A percentile compares a stretch with the other conserved stretches of the same genome.
Evolutionary conservation across 768 basidiomycete species (phyloP).

Genomic region (Leccinum broughii): DNA sequence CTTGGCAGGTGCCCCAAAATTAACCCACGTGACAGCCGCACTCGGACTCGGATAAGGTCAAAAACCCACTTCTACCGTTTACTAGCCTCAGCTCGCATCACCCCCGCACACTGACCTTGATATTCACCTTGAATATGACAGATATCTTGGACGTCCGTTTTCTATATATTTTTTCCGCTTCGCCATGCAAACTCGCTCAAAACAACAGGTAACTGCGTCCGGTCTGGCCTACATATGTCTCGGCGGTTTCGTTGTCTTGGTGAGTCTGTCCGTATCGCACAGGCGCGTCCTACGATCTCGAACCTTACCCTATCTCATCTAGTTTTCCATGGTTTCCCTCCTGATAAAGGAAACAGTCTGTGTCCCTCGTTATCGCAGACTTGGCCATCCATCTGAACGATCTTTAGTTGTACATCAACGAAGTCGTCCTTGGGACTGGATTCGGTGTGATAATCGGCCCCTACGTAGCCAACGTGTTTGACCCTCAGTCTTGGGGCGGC

Average conservation of each 20-base stretch:
- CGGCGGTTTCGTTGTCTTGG: constrained; percentile 55
- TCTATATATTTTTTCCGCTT: background rate
- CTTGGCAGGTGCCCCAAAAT: too few relatives aligned
- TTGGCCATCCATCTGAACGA: background rate
- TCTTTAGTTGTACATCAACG: constrained; percentile 78
- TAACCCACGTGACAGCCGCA: background rate
- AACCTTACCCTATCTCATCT: background rate
- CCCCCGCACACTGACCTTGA: background rate
- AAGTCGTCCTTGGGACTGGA: constrained; percentile 87
- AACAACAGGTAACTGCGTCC: constrained; percentile 48
- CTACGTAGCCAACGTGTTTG: constrained; percentile 65
- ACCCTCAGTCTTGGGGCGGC: constrained; percentile 80
- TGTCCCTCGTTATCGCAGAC: background rate
- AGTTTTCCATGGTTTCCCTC: constrained; percentile 86
- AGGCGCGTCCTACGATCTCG: background rate
- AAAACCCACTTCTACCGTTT: background rate
- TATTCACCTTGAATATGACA: constrained; percentile 17
- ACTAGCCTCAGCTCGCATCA: too few relatives aligned
- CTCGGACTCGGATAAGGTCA: background rate
- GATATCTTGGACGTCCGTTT: constrained; percentile 29
- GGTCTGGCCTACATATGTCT: constrained; percentile 62
- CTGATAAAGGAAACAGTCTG: constrained; percentile 78
- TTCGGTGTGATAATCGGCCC: constrained; percentile 68
- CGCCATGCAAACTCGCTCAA: constrained; percentile 24
- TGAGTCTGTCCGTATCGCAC: constrained; percentile 23